Evolutionary conservation across 2,329 filamentous ascomycete genomes (phyloP), one percentile per base, ranked within the genome.

Genomic region (Huntiella savannae): DNA sequence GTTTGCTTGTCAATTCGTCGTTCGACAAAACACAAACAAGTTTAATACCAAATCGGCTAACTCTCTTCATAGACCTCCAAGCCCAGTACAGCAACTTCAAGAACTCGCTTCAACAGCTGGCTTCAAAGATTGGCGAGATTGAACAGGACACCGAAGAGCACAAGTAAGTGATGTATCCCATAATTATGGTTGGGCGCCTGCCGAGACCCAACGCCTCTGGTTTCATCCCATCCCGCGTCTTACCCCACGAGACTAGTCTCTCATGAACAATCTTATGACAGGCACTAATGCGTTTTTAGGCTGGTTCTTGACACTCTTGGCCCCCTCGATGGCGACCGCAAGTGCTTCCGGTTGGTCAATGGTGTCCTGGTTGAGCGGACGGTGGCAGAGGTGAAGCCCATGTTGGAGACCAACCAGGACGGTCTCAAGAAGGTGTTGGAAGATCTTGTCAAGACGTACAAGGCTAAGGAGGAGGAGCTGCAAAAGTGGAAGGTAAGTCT

Each of bases 331-430:
- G 73, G 70, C 52, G 82, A 93, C 54, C 82, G 91, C 57, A 98
- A 95, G 67, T 96, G 88, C 65, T 98, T 96, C 66, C 87, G 91
- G 55, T 85, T 98, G 75, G 92, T 98, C 62, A 96, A 98, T 62
- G 91, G 91, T 40, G 87, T 96, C 17, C 68, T 98, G 49, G 84
- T 94, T 46, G 91, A 98, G 67, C 75, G 87, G 55, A 96, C 88
- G 12, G 84, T 98, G 54, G 73, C 85, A 62, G 91, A 96, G 61
- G 84, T 98, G 10, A 70, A 93, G 47, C 91, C 91, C 4, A 82
- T 85, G 19, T 70, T 98, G 51, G 80, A 85, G 65, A 96, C 86
- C 15, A 96, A 98, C 60, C 82, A 85, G 19, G 88, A 96, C 52
- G 88, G 91, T 1, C 61, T 98, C 59, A 91, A 82, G 64, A 92